Conservation (phyloP, 2,329 filamentous ascomycete genomes). For the Penicillium glabrum region DNA sequence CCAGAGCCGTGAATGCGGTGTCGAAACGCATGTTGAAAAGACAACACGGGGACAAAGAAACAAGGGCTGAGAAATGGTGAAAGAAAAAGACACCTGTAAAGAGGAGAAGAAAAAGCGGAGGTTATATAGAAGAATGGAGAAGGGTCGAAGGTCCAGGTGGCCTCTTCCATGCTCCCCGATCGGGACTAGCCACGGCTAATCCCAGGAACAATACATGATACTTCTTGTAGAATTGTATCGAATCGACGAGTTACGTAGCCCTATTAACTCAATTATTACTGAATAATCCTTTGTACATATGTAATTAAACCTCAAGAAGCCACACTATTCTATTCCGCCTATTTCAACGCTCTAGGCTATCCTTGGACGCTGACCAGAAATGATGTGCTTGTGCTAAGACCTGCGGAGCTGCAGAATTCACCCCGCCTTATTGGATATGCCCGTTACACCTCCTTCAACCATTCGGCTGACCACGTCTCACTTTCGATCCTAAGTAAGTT, state of each 20-base stretch:
- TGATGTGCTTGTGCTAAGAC: neutral
- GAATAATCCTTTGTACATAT: too few relatives aligned
- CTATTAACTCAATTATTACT: too few relatives aligned
- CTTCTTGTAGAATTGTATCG: neutral
- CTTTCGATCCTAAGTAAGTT: neutral
- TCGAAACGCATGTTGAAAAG: slow-evolving; percentile 75
- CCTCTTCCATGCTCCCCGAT: slow-evolving; percentile 39
- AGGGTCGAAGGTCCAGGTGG: slow-evolving; percentile 42
- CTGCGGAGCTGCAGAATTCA: slow-evolving; percentile 11
- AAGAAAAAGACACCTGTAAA: slow-evolving; percentile 6
- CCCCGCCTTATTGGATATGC: slow-evolving; percentile 15
- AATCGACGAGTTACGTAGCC: too few relatives aligned
- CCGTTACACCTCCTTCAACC: neutral
- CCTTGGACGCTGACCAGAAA: neutral
- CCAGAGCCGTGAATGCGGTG: slow-evolving; percentile 68
- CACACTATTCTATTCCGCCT: too few relatives aligned
- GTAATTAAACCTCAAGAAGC: too few relatives aligned
- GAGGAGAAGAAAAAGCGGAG: slow-evolving; percentile 20
- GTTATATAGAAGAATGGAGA: slow-evolving; percentile 30
- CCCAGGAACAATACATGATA: neutral
- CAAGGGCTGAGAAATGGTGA: slow-evolving; percentile 15
- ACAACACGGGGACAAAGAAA: slow-evolving; percentile 21
- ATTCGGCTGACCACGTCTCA: neutral
- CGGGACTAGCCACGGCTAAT: slow-evolving; percentile 19
- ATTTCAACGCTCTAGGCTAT: neutral